Conservation (phyloP, 805 yeast genomes). For the Candida endomychidarum region DNA sequence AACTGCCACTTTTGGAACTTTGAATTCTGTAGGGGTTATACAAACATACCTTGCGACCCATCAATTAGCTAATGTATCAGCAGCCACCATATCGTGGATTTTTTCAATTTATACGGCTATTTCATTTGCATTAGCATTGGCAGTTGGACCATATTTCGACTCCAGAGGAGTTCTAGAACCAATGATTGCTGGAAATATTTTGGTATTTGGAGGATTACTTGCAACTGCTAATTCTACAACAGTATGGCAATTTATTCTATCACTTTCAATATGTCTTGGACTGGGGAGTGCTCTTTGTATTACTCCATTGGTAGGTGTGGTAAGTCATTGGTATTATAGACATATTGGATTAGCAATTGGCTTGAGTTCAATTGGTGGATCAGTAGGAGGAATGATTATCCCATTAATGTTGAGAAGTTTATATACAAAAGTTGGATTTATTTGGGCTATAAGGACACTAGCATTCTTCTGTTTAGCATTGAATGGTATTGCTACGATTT, state of each 20-base stretch:
- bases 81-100: slow-evolving; percentile 40
- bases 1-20: slow-evolving; percentile 27
- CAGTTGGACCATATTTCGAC: slow-evolving; percentile 64
- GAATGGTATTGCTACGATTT: slow-evolving; percentile 22
- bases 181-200: slow-evolving; percentile 41
- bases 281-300: slow-evolving; percentile 59
- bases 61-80: slow-evolving; percentile 28
- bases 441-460: slow-evolving; percentile 57
- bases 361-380: slow-evolving; percentile 64
- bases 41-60: slow-evolving; percentile 39
- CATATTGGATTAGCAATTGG: slow-evolving; percentile 49
- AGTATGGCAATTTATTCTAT: slow-evolving; percentile 59
- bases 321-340: slow-evolving; percentile 69
- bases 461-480: slow-evolving; percentile 33
- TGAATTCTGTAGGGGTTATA: slow-evolving; percentile 40
- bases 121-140: slow-evolving; percentile 26
- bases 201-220: slow-evolving; percentile 49
- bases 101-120: slow-evolving; percentile 37
- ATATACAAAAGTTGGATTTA: slow-evolving; percentile 51
- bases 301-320: slow-evolving; percentile 60
- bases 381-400: slow-evolving; percentile 62
- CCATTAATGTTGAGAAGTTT: slow-evolving; percentile 53
- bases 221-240: slow-evolving; percentile 52
- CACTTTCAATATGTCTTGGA: slow-evolving; percentile 48
- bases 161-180: slow-evolving; percentile 55